A percentile compares a stretch with the other conserved stretches of the same genome.
Conservation (phyloP, 164 flowering plant genomes). For the Sedum album region DNA sequence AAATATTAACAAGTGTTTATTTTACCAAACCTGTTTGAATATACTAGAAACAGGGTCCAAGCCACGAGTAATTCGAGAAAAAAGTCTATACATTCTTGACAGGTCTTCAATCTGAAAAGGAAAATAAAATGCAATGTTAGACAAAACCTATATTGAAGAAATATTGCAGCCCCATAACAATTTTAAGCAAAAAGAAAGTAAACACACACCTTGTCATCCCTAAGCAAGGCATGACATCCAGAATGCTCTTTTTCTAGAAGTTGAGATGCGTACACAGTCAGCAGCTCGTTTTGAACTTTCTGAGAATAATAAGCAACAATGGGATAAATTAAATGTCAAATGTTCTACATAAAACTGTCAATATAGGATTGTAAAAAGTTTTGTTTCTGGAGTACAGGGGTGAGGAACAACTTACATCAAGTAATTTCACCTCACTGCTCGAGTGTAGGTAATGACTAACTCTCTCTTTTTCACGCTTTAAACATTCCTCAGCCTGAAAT, state of each 20-base stretch:
- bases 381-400: not conserved
- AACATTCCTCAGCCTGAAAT: conserved; percentile 10
- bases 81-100: conserved; percentile 21
- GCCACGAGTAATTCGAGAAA: conserved; percentile 15
- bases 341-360: not conserved
- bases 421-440: conserved; percentile 12
- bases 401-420: not conserved
- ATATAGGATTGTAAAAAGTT: not conserved
- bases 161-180: not conserved
- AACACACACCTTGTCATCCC: conserved; percentile 38
- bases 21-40: conserved; percentile 18
- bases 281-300: conserved; percentile 11
- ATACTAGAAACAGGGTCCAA: conserved; percentile 20
- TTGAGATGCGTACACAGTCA: conserved; percentile 7
- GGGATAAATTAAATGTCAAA: not conserved
- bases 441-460: conserved; percentile 12
- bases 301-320: not conserved
- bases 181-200: not conserved
- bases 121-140: not conserved
- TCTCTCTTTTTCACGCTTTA: conserved; percentile 11
- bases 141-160: not conserved
- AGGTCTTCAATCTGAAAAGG: conserved; percentile 17
- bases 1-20: not conserved
- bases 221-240: conserved; percentile 42
- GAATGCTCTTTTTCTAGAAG: conserved; percentile 83